Percentiles rank a stretch among this genome's conserved stretches.
Evolutionary conservation across 768 basidiomycete genomes (phyloP).

Genomic region (Podaxis sp.): DNA sequence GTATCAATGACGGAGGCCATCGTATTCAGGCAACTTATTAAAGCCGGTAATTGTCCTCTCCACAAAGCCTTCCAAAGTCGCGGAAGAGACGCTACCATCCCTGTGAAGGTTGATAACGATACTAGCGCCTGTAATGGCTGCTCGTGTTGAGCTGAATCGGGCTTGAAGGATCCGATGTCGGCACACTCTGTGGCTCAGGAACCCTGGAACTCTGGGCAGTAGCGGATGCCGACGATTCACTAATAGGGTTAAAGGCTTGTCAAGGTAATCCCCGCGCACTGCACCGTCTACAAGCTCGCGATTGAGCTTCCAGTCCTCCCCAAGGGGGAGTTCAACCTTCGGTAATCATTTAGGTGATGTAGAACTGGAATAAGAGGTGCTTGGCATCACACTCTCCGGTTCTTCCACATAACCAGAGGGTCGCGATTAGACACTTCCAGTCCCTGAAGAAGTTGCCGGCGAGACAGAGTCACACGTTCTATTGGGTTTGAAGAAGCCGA

Average conservation of each 20-base stretch:
- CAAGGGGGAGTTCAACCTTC: constrained; percentile 9
- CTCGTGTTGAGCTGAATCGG: too few species aligned
- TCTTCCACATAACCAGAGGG: not conserved
- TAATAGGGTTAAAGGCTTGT: too few species aligned
- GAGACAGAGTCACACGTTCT: not conserved
- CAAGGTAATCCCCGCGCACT: too few species aligned
- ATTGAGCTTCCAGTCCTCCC: constrained; percentile 18
- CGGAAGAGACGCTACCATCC: constrained; percentile 29
- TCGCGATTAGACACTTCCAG: not conserved
- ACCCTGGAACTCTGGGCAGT: too few species aligned
- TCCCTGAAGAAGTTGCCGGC: not conserved
- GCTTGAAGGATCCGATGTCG: too few species aligned
- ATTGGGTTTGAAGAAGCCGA: not conserved
- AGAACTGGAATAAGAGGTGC: not conserved
- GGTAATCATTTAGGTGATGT: not conserved
- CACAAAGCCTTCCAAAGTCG: constrained; percentile 39
- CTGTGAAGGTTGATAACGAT: constrained; percentile 14
- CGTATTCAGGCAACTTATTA: constrained; percentile 20
- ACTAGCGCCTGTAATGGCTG: too few species aligned
- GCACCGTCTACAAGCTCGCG: too few species aligned
- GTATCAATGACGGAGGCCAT: too few species aligned
- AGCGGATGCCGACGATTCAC: too few species aligned
- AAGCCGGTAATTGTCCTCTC: constrained; percentile 33
- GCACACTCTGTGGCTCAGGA: too few species aligned
- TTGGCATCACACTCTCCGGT: not conserved